These are phyloP conservation scores for Solanum paucissectum DNA, from an alignment of 257 asterid genomes.

Conservation along the genomic window DNA sequence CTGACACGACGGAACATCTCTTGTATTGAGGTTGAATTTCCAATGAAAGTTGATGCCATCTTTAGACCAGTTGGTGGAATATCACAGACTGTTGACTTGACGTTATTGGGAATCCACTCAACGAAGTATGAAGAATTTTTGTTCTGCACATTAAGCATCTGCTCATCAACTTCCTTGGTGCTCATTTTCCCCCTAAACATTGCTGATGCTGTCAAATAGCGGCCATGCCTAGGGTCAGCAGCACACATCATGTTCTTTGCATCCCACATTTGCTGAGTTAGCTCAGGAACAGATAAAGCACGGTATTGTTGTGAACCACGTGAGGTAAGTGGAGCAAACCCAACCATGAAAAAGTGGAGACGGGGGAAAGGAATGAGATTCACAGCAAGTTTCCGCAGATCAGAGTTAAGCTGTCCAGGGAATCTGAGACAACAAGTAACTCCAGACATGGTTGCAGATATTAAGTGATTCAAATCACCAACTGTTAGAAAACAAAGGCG, in stretches of 20 bases:
- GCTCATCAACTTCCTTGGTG: constrained; percentile 10
- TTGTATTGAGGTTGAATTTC: constrained; percentile 7
- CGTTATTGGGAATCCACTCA: constrained; percentile 21
- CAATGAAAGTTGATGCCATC: constrained; percentile 12
- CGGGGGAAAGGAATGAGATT: constrained; percentile 18
- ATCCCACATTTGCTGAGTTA: constrained; percentile 16
- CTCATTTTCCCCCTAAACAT: constrained; percentile 13
- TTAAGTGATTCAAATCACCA: constrained; percentile 23
- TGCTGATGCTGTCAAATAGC: constrained; percentile 9
- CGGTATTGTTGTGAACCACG: constrained; percentile 14
- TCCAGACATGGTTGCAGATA: constrained; percentile 24
- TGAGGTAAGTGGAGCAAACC: constrained; percentile 15
- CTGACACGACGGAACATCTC: constrained; percentile 13
- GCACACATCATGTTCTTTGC: constrained; percentile 15
- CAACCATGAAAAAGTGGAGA: constrained; percentile 17
- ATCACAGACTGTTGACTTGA: constrained; percentile 25
- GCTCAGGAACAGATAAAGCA: constrained; percentile 11
- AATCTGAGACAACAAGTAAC: constrained; percentile 24
- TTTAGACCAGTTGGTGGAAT: constrained; percentile 20
- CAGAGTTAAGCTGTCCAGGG: constrained; percentile 27
- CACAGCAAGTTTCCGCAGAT: constrained; percentile 10
- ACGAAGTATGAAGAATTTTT: constrained; percentile 13
- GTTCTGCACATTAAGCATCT: constrained; percentile 17
- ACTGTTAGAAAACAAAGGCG: constrained; percentile 1
- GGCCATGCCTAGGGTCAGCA: constrained; percentile 9